Evolutionary conservation across 202 grass and related monocot genomes (phyloP).

Genomic region (Setaria viridis): DNA sequence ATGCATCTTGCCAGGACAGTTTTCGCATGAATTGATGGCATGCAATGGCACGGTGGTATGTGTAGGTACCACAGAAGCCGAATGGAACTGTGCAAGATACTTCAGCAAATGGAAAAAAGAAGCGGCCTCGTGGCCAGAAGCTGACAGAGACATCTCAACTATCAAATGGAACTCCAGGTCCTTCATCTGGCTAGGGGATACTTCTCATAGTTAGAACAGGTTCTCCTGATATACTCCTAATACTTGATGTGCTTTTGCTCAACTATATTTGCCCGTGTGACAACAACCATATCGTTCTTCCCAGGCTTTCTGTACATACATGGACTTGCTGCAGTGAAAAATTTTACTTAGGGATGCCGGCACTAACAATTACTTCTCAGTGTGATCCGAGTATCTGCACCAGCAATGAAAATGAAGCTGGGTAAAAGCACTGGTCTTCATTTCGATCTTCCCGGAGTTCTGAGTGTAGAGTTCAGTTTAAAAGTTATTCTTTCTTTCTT

Average conservation of each 20-base stretch:
- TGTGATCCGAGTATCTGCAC: conserved; percentile 3
- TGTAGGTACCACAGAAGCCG: conserved; percentile 68
- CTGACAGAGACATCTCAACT: conserved; percentile 57
- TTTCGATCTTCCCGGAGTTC: conserved; percentile 13
- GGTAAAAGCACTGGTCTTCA: neutral
- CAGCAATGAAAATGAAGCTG: conserved; percentile 15
- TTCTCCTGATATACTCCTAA: conserved; percentile 32
- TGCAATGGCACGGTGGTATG: conserved; percentile 8
- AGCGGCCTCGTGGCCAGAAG: conserved; percentile 72
- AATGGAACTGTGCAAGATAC: conserved; percentile 58
- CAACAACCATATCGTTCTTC: neutral
- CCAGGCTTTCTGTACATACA: conserved; percentile 51
- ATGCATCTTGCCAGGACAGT: conserved; percentile 22
- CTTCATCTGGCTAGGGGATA: conserved; percentile 55
- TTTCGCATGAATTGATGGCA: conserved; percentile 25
- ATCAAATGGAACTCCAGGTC: conserved; percentile 56
- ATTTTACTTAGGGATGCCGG: neutral
- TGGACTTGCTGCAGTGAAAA: conserved; percentile 32
- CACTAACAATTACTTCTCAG: conserved; percentile 13
- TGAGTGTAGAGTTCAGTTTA: conserved; percentile 2
- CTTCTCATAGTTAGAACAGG: conserved; percentile 36
- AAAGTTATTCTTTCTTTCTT: neutral
- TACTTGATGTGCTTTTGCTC: neutral
- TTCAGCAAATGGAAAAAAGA: conserved; percentile 66
- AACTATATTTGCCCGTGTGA: conserved; percentile 6